Conservation (phyloP, 176 grass and related monocot species). For the Tillandsia fasciculata region DNA sequence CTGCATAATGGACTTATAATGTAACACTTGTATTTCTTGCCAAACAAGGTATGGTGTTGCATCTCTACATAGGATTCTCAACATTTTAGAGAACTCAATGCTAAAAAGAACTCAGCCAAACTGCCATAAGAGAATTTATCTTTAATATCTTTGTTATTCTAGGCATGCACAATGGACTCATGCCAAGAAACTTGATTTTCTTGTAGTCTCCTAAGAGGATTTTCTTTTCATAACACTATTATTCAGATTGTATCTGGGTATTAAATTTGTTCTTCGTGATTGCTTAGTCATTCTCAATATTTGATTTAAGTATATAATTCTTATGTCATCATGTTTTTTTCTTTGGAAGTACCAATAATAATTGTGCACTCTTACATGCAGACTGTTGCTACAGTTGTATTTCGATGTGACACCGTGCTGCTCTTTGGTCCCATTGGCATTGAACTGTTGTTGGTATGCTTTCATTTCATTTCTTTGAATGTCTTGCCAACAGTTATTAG, state of each 20-base stretch:
- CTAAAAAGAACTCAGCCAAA: too few species aligned
- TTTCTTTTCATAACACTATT: too few species aligned
- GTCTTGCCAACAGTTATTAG: not conserved
- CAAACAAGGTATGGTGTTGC: too few species aligned
- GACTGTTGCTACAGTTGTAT: slow-evolving; percentile 66
- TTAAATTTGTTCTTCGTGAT: not conserved
- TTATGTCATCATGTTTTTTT: not conserved
- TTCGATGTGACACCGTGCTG: slow-evolving; percentile 88
- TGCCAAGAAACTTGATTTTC: too few species aligned
- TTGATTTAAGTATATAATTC: not conserved
- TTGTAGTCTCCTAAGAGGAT: too few species aligned
- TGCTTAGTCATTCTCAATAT: not conserved
- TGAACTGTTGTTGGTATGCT: slow-evolving; percentile 63
- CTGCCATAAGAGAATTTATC: too few species aligned
- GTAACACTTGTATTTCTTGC: too few species aligned
- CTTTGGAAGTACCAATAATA: slow-evolving; percentile 6
- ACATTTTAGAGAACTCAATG: too few species aligned
- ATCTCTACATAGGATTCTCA: too few species aligned
- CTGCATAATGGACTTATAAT: too few species aligned
- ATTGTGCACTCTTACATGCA: slow-evolving; percentile 28
- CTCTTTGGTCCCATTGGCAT: slow-evolving; percentile 82
- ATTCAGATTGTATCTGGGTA: too few species aligned
- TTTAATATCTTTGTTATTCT: too few species aligned
- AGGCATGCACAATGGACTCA: not conserved
- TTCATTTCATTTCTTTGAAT: slow-evolving; percentile 1